Percentiles rank a stretch among this genome's conserved stretches.
Evolutionary conservation across 352 stramenopile species (phyloP).

Genomic region (Globisporangium yorkense): DNA sequence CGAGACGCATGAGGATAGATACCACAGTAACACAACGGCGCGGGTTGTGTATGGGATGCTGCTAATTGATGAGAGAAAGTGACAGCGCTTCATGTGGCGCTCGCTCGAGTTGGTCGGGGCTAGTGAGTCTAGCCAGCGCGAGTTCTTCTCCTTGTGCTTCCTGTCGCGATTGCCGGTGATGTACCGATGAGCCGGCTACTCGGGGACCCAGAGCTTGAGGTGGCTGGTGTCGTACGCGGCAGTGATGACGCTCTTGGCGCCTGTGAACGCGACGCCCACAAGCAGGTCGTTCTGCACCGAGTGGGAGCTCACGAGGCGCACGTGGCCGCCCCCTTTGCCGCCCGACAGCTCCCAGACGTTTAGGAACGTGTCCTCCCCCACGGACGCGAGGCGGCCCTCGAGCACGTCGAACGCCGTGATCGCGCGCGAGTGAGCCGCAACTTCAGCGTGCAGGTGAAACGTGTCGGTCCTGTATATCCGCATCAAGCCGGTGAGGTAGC

Average conservation of each 20-base stretch:
- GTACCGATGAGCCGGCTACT: constrained; percentile 19
- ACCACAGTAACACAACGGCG: no score
- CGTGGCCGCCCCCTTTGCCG: constrained; percentile 12
- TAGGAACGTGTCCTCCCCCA: constrained; percentile 74
- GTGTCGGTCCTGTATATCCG: constrained; percentile 41
- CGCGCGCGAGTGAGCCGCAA: constrained; percentile 62
- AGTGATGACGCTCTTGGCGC: constrained; percentile 45
- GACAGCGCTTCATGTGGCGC: no score
- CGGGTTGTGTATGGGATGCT: no score
- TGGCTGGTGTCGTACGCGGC: constrained; percentile 58
- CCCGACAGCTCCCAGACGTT: constrained; percentile 66
- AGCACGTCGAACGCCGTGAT: constrained; percentile 56
- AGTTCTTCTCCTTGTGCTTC: no score
- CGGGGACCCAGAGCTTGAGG: constrained; percentile 62
- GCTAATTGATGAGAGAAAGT: no score
- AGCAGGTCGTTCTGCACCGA: constrained; percentile 57
- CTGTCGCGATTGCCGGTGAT: no score
- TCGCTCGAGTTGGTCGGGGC: neutral
- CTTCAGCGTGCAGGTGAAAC: constrained; percentile 51
- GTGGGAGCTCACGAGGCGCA: constrained; percentile 62
- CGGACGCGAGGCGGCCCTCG: constrained; percentile 46
- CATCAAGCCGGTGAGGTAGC: constrained; percentile 54
- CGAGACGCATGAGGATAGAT: neutral
- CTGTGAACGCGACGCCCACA: constrained; percentile 46
- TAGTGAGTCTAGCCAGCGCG: neutral